A percentile compares a stretch with the other conserved stretches of the same genome.
Conservation (phyloP, 2,329 filamentous ascomycete genomes). For the Elsinoe ampelina region DNA sequence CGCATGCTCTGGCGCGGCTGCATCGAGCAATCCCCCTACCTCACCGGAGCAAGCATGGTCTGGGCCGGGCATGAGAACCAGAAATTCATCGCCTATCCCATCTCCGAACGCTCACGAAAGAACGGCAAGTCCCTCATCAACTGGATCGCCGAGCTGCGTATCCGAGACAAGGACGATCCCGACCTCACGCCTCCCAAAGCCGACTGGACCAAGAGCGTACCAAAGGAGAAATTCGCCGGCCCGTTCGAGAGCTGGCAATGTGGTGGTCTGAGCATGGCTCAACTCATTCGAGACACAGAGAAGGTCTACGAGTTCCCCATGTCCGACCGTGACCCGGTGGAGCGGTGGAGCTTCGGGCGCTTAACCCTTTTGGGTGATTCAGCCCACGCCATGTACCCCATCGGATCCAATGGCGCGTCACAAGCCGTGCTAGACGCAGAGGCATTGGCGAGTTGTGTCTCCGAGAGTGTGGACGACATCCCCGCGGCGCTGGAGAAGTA, state of each 20-base stretch:
- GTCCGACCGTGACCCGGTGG: constrained; percentile 36
- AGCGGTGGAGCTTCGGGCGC: constrained; percentile 31
- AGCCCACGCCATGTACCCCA: constrained; percentile 36
- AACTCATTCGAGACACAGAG: constrained; percentile 35
- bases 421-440: constrained; percentile 40
- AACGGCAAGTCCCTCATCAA: constrained; percentile 35
- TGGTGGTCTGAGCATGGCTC: constrained; percentile 34
- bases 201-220: constrained; percentile 37
- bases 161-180: constrained; percentile 33
- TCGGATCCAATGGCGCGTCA: constrained; percentile 36
- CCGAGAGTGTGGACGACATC: constrained; percentile 22
- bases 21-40: constrained; percentile 32
- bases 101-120: constrained; percentile 30
- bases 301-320: constrained; percentile 40
- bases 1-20: constrained; percentile 41
- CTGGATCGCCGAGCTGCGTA: constrained; percentile 39
- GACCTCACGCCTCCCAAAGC: constrained; percentile 37
- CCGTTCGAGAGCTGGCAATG: constrained; percentile 36
- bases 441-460: constrained; percentile 28
- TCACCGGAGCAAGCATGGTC: constrained; percentile 37
- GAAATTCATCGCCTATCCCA: constrained; percentile 41
- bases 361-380: constrained; percentile 35
- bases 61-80: constrained; percentile 41
- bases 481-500: constrained; percentile 30
- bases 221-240: constrained; percentile 32